Base-by-base conservation (phyloP, 1,284 basidiomycete genomes). In the Calocybe gambosa region DNA sequence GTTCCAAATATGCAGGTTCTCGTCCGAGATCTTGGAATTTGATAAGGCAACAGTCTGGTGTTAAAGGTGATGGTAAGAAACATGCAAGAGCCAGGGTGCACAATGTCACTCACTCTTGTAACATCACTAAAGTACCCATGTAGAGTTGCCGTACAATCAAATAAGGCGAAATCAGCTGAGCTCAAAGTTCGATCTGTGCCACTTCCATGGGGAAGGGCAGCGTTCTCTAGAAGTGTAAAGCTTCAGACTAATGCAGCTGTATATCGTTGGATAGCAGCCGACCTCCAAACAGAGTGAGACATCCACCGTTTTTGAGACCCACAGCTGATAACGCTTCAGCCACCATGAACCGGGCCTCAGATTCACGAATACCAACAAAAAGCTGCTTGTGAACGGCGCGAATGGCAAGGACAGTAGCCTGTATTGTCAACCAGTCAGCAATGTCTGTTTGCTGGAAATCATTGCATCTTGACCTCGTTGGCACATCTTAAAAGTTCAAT, bases 161-260 rank as follows among this genome's bases (percentile, higher is more conserved):
- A 83, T n/a, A 93, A 72, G 10, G 82, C 75, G 50, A 89, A 77
- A 53, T 93, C 89, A 8, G 71, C 59, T 41, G 63, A 58, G 1
- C 64, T 65, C 3, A 92, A 70, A 1, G 58, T 57, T 19, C 81
- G 75, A 56, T 91, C 83, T 0, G 80, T 82, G 1, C 88, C 88
- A 20, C 74, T 73, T 2, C 89, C 91, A 60, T 93, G 90, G 2
- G 89, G 90, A 15, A 91, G 74, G 0, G 89, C 89, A 1, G 89
- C 90, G 53, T 91, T 88, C 54, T 85, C 89, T 90, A 61, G 12
- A 25, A 39, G 28, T 47, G 43, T 13, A 46, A 5, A 42, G 40
- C 12, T 51, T 21, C n/a, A 35, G 35, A 40, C 25, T 33, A 19
- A 25, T 28, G 41, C 5, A 18, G 10, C 18, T 36, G 39, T 43